Base-by-base conservation (phyloP, 208 protist species). In the Leishmania gerbilli region DNA sequence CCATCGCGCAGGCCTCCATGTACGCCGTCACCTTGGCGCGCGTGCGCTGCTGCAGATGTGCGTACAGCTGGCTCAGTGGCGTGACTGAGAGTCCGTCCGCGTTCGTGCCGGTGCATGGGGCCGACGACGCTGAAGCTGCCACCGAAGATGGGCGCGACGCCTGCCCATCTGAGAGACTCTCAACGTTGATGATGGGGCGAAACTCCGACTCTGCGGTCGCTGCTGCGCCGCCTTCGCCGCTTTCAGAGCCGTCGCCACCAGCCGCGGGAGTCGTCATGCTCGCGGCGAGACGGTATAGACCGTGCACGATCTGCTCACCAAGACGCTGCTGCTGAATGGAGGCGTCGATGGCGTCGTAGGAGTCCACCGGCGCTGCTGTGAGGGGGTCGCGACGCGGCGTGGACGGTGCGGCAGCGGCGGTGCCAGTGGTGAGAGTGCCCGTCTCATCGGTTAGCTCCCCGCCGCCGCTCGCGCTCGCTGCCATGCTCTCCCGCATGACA, bases 1-100 rank as follows among this genome's bases (percentile, higher is more conserved):
- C 91, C 64, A 81, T 79, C 27, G 91, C 91, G 58, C 89, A 94
- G 21, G 79, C 80, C 74, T 87, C 80, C 80, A 94, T 84, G 74
- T 89, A 92, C 13, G 79, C 64, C 49, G 83, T 76, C 40, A 92
- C 85, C 24, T 67, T 80, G 49, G 78, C 76, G 42, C 86, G 83
- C 15, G 79, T 27, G 84, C 85, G 79, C 37, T 71, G 64, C 56
- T 77, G 77, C 31, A 40, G 65, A 17, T 69, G 42, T 19, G 40
- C 65, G 68, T 86, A 86, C 9, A 86, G 65, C 47, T 86, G 78
- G n/a, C 72, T 79, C 71, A 86, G 72, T 51, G 77, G 64, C 21
- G 82, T 79, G 2, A 62, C 9, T 62, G 58, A 51, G 64, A 49
- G 58, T 8, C 17, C 78, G 21, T 86, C 78, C 8, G 72, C 77